Evolutionary conservation across 163 green algal species (phyloP), one percentile per base, ranked within the genome.

Genomic region (Prototheca stagnorum): DNA sequence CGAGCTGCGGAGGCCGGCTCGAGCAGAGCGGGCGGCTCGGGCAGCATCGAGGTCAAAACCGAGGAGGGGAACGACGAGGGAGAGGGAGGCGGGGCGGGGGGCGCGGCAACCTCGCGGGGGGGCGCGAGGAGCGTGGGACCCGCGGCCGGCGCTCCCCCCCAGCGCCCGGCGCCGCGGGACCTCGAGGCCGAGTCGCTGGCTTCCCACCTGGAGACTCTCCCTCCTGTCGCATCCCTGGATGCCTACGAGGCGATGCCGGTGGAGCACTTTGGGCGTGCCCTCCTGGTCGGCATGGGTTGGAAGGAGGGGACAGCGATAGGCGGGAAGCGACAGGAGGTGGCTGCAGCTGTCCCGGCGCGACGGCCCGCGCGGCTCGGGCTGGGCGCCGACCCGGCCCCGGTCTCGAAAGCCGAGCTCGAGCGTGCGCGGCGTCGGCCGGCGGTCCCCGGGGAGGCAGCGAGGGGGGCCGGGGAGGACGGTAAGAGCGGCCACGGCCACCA

Each of bases 241-340:
- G 75, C 66, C 4, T 98, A 98, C 49, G 82, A 93, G 24, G 56
- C 54, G 20, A 92, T 95, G 76, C 89, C 89, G 3, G 73, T 98
- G 14, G 86, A 95, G 54, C 66, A 82, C 35, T 98, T 98, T 74
- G 89, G 85, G 3, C 70, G 75, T 41, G 89, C 89, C 7, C 78
- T 98, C 72, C 71, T 98, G 47, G 63, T 47, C 1, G 89, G 89
- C 44, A 92, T 97, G 79, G 86, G 79, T 33, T 95, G 86, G 86
- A 47, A 68, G 14, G 82, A 96, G 35, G 82, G 81, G 21, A 77
- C 80, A 57, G 71, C 68, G 6, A 75, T 97, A 8, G 64, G 68
- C 34, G 56, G 72, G 7, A 74, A 73, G 29, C 62, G 61, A 28
- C 60, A 67, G 43, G 47, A 64, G 12, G 68, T 76, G 15, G 57